Evolutionary conservation across 2,329 filamentous ascomycete species (phyloP).

Genomic region (Aspergillus japonicus): DNA sequence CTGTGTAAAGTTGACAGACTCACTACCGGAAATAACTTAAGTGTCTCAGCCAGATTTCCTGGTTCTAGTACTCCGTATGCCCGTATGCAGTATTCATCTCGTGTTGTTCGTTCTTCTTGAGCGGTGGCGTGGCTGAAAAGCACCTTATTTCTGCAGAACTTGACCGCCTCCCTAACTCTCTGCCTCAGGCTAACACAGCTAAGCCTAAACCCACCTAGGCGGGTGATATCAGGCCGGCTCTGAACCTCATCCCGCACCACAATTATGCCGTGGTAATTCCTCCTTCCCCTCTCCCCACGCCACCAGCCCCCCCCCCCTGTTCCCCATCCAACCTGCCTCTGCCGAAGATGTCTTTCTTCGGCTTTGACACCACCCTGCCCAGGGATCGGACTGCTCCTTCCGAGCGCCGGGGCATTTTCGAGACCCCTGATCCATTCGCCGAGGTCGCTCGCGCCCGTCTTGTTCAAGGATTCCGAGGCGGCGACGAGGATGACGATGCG

Average conservation of each 20-base stretch:
- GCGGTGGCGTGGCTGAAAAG: not conserved
- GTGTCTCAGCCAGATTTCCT: too few relatives aligned
- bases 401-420: conserved; percentile 71
- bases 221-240: conserved; percentile 24
- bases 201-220: conserved; percentile 14
- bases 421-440: conserved; percentile 85
- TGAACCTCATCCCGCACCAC: conserved; percentile 28
- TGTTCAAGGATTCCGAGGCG: conserved; percentile 45
- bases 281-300: conserved; percentile 15
- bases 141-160: not conserved
- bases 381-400: conserved; percentile 65
- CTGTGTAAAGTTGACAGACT: too few relatives aligned
- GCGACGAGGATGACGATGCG: conserved; percentile 62
- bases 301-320: conserved; percentile 14
- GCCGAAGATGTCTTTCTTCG: conserved; percentile 81
- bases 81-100: not conserved
- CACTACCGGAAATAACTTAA: too few relatives aligned
- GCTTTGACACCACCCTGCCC: conserved; percentile 71
- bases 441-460: conserved; percentile 63
- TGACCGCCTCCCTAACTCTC: not conserved
- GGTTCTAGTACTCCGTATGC: too few relatives aligned
- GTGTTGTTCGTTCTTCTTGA: not conserved
- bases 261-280: conserved; percentile 24
- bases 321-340: conserved; percentile 5
- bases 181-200: conserved; percentile 18